Evolutionary conservation across 75 land plant species (phyloP).

Genomic region (Azolla pinnata): DNA sequence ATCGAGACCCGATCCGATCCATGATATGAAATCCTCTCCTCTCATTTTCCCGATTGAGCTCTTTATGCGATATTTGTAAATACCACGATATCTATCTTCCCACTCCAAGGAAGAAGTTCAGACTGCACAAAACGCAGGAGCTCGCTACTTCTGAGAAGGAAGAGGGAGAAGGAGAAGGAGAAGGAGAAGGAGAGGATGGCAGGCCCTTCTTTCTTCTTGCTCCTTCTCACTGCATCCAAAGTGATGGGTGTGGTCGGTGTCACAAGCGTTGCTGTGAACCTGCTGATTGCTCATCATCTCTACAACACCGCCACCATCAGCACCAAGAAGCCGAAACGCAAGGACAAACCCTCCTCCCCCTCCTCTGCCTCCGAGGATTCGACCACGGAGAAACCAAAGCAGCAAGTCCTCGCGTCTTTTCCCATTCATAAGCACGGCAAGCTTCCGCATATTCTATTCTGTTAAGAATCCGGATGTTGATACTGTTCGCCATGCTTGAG

Average conservation of each 20-base stretch:
- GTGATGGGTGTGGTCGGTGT: constrained; percentile 63
- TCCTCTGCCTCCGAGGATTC: constrained; percentile 60
- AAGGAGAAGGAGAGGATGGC: not conserved
- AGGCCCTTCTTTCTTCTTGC: not conserved
- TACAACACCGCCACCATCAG: constrained; percentile 46
- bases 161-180: not conserved
- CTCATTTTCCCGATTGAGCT: too few relatives aligned
- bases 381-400: too few relatives aligned
- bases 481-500: not conserved
- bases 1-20: too few relatives aligned
- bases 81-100: too few relatives aligned
- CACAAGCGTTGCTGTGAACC: constrained; percentile 65
- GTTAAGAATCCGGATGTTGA: not conserved
- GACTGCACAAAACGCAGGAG: too few relatives aligned
- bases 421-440: constrained; percentile 27
- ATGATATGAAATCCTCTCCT: too few relatives aligned
- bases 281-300: constrained; percentile 57
- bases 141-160: too few relatives aligned
- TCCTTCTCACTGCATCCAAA: constrained; percentile 57
- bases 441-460: not conserved
- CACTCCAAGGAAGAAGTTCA: too few relatives aligned
- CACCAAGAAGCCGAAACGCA: too few relatives aligned
- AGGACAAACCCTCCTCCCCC: constrained; percentile 49
- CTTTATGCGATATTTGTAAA: too few relatives aligned
- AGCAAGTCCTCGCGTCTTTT: constrained; percentile 70